Evolutionary conservation across 192 early-diverging fungal species (phyloP), one percentile per base, ranked within the genome.

Genomic region (Lunasporangiospora selenospora): DNA sequence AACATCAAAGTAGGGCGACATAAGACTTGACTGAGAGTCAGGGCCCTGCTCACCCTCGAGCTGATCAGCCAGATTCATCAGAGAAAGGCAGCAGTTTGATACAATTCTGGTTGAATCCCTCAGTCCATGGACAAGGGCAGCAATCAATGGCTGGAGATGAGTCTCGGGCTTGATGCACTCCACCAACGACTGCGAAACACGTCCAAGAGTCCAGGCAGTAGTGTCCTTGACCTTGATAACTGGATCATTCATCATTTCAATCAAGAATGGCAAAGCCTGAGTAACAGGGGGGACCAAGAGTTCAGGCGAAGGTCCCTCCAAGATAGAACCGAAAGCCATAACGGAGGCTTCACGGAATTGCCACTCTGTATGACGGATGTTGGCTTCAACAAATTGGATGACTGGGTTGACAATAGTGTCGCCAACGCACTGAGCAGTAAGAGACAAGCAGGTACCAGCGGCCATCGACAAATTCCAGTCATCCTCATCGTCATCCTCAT

Each of bases 381-480:
- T 85, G 30, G 78, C 66, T 75, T 96, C 87, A 32, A 99, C 90
- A 67, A 97, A 98, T 19, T 92, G 89, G 51, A 98, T 86, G 18
- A 98, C 90, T 4, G 86, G 89, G 10, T 76, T 62, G 44, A 99
- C 92, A 58, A 98, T 92, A 12, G 76, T 71, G 62, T 94, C 87
- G 40, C 84, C 85, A n/a, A 95, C 87, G 36, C 88, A 90, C 62
- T 86, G 90, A 10, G 97, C 92, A 36, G 96, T 85, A 47, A 96
- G 81, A 8, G 93, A 83, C 57, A 99, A 79, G 62, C 97, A 98
- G 9, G 97, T 98, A 21, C 92, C 92, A 23, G 98, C 93, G 24
- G 97, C 96, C 98, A 99, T 99, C 6, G 93, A 88, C 38, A 95
- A 86, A 75, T 93, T 98, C 97, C 97, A 99, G 77, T 98, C 97